Percentiles rank a stretch among this genome's conserved stretches.
Evolutionary conservation across 371 early-diverging fungal species (phyloP).

Genomic region (Mucor indicus): DNA sequence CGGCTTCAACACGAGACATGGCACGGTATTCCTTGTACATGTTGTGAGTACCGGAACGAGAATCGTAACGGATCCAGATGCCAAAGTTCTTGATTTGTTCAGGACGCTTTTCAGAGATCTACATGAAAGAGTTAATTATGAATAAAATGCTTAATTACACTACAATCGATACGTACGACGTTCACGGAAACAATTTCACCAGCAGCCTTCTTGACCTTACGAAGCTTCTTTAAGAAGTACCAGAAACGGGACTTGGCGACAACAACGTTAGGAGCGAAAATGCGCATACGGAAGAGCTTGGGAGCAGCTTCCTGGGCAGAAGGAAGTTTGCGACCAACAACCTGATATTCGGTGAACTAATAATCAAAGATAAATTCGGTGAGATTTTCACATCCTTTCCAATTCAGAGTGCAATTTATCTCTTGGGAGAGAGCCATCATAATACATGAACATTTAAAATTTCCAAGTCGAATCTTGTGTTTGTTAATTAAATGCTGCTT

Average conservation of each 20-base stretch:
- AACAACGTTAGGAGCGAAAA: conserved; percentile 99
- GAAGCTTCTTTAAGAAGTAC: conserved; percentile 98
- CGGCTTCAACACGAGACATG: conserved; percentile 92
- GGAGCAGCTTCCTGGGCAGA: conserved; percentile 92
- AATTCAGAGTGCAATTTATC: no score
- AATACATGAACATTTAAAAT: no score
- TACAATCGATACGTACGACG: conserved; percentile 57
- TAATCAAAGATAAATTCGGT: no score
- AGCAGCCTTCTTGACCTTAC: conserved; percentile 98
- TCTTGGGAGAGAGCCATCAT: no score
- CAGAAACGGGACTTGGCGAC: conserved; percentile 99
- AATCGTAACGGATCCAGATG: conserved; percentile 99
- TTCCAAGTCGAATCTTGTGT: no score
- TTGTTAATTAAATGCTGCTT: not conserved
- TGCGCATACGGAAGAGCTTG: conserved; percentile 97
- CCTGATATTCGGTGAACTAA: conserved; percentile 75
- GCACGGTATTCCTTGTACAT: conserved; percentile 99
- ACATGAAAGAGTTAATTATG: not conserved
- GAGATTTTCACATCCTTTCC: no score
- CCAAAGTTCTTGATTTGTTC: conserved; percentile 98
- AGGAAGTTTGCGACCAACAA: conserved; percentile 94
- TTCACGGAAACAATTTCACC: conserved; percentile 98
- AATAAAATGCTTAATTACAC: not conserved
- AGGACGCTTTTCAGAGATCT: conserved; percentile 96
- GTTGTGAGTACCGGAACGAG: conserved; percentile 99